A percentile compares a stretch with the other conserved stretches of the same genome.
Conservation (phyloP, 371 early-diverging fungal species). For the Encephalitozoon cuniculi region DNA sequence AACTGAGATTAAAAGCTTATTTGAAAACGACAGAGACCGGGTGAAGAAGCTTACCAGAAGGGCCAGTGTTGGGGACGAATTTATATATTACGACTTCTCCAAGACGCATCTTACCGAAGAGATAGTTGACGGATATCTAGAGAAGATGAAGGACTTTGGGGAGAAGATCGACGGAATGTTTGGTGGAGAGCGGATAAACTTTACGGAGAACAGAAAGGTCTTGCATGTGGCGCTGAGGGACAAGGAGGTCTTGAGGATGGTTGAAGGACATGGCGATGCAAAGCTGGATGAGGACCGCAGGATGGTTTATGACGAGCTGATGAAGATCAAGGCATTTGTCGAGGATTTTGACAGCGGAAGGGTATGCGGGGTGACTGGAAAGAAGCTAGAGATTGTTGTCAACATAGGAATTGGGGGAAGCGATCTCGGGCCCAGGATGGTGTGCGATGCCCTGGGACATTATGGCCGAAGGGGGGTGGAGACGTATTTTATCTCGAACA, state of each 20-base stretch:
- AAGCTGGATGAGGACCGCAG: slow-evolving; percentile 8
- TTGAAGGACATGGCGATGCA: slow-evolving; percentile 56
- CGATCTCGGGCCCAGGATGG: slow-evolving; percentile 97
- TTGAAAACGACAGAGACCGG: slow-evolving; percentile 37
- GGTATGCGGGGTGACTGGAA: slow-evolving; percentile 86
- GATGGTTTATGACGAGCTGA: slow-evolving; percentile 74
- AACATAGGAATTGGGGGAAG: slow-evolving; percentile 99
- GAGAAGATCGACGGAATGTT: slow-evolving; percentile 70
- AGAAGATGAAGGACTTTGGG: slow-evolving; percentile 19
- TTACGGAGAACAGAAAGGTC: slow-evolving; percentile 89
- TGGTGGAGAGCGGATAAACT: slow-evolving; percentile 83
- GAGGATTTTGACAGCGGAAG: slow-evolving; percentile 72
- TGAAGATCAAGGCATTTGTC: slow-evolving; percentile 75
- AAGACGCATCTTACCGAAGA: slow-evolving; percentile 57
- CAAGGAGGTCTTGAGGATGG: slow-evolving; percentile 68
- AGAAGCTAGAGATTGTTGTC: slow-evolving; percentile 80
- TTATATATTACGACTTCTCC: slow-evolving; percentile 53
- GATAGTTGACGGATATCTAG: background rate
- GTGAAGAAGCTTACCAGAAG: slow-evolving; percentile 16
- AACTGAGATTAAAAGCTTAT: background rate
- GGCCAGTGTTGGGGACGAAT: slow-evolving; percentile 30
- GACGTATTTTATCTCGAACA: slow-evolving; percentile 89
- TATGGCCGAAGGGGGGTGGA: slow-evolving; percentile 67
- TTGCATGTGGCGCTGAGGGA: slow-evolving; percentile 88
- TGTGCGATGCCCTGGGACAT: slow-evolving; percentile 83